Evolutionary conservation across 2,329 filamentous ascomycete genomes (phyloP), one percentile per base, ranked within the genome.

Genomic region (Penicillium sp.): DNA sequence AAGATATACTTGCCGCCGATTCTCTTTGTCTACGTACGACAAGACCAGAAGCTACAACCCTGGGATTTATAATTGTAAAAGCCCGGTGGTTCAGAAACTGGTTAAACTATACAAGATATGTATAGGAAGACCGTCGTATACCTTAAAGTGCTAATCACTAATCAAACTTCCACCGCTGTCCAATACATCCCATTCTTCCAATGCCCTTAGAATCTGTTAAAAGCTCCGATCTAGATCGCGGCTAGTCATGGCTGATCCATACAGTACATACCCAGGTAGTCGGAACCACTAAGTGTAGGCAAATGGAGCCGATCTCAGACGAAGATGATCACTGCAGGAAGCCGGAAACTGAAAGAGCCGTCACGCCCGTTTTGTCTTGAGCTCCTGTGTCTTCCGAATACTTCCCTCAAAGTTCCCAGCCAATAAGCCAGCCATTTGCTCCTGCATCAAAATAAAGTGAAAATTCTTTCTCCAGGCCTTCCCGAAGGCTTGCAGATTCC

Each of bases 241-340:
- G 42, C 24, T 44, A 50, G 32, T 45, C 7, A 18, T 16, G 31
- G 31, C 18, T 9, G 10, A 47, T 37, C 46, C 34, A 42, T 44
- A 32, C 27, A 37, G 23, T n/a, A 39, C 6, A 28, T 31, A 31
- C 39, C 32, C 34, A 40, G 9, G 24, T 36, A 45, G 18, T 20
- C 2, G 18, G 18, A 32, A 29, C 35, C 35, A 26, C 27, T 26
- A 24, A 22, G 41, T 16, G 34, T 26, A 42, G 18, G 22, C 16
- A 44, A 44, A 44, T 35, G 28, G 36, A 50, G 39, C 32, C 43
- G 50, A 54, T 41, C 34, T 10, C 32, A 37, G 24, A 52, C 44
- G 8, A 8, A 26, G 28, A 54, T 32, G 37, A 49, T 52, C 27
- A 18, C 55, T 59, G 56, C 56, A 55, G 40, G 53, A 49, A 50